phyloP scores from a whole-genome alignment of 1,284 basidiomycete species.

The Inonotus obliquus region DNA sequence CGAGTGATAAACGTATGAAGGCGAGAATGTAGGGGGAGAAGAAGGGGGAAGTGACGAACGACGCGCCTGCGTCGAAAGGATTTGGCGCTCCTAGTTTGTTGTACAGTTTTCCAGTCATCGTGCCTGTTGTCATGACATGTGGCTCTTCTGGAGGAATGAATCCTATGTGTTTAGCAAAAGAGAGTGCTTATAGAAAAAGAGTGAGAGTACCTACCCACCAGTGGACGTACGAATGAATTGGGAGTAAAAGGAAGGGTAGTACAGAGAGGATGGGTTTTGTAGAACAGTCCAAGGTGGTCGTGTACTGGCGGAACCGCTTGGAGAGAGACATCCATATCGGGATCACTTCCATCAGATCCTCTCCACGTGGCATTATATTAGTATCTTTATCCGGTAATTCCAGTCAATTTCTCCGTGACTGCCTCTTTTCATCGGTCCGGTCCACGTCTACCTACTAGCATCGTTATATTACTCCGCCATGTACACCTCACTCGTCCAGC shows the following conservation, averaged over 20 bases:
- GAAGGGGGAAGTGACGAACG: constrained; percentile 56
- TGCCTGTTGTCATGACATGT: constrained; percentile 5
- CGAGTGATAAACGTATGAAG: constrained; percentile 42
- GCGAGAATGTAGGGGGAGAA: constrained; percentile 45
- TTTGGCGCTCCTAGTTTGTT: constrained; percentile 24
- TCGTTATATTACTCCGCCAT: neutral
- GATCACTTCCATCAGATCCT: neutral
- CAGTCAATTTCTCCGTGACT: neutral
- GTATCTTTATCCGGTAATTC: neutral
- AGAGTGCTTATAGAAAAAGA: too few relatives aligned
- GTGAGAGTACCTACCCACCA: too few relatives aligned
- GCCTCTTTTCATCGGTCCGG: neutral
- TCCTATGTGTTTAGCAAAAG: too few relatives aligned
- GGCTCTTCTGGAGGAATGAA: too few relatives aligned
- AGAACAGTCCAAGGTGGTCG: too few relatives aligned
- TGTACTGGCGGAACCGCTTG: neutral
- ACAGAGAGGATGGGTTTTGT: neutral
- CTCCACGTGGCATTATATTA: neutral
- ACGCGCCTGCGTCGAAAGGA: constrained; percentile 50
- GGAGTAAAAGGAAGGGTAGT: neutral
- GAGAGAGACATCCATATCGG: neutral
- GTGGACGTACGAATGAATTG: neutral
- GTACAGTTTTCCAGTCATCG: constrained; percentile 5
- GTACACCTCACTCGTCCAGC: neutral
- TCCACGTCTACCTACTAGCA: neutral